These are phyloP conservation scores for Lophiotrema nucula DNA, from an alignment of 495 filamentous ascomycete genomes.

Conservation along the genomic window DNA sequence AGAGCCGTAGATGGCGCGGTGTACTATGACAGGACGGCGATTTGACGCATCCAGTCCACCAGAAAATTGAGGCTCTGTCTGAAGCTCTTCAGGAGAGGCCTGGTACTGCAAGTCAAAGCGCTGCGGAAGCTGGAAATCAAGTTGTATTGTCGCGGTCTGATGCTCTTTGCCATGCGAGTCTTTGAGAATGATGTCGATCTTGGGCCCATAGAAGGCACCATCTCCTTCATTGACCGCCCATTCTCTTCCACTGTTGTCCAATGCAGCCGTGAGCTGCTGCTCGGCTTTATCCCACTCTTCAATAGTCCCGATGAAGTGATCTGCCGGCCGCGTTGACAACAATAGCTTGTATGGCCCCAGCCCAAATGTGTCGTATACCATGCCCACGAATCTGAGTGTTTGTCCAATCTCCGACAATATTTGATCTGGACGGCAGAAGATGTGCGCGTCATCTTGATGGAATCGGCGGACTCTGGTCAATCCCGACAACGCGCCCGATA, in stretches of 20 bases:
- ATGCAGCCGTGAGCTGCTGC: slow-evolving; percentile 63
- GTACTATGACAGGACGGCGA: slow-evolving; percentile 79
- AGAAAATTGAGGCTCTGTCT: slow-evolving; percentile 47
- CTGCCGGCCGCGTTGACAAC: slow-evolving; percentile 74
- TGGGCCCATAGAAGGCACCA: slow-evolving; percentile 92
- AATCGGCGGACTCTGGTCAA: slow-evolving; percentile 88
- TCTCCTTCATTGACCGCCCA: slow-evolving; percentile 79
- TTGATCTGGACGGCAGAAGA: slow-evolving; percentile 85
- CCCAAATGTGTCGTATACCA: slow-evolving; percentile 73
- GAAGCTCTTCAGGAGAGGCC: slow-evolving; percentile 60
- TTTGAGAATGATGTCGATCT: slow-evolving; percentile 85
- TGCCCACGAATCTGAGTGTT: slow-evolving; percentile 75
- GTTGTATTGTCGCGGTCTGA: slow-evolving; percentile 87
- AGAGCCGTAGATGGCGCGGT: slow-evolving; percentile 84
- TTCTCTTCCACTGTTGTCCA: slow-evolving; percentile 61
- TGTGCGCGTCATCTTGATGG: slow-evolving; percentile 94
- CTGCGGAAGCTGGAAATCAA: slow-evolving; percentile 90
- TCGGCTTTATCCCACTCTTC: slow-evolving; percentile 86
- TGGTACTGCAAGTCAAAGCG: slow-evolving; percentile 75
- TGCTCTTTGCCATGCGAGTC: slow-evolving; percentile 86
- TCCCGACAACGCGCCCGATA: slow-evolving; percentile 80
- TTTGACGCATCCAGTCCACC: slow-evolving; percentile 46
- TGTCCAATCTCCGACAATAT: slow-evolving; percentile 75
- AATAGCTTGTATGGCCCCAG: slow-evolving; percentile 73
- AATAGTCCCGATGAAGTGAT: slow-evolving; percentile 72